phyloP scores from a whole-genome alignment of 176 grass and related monocot genomes.

The Eleusine indica region DNA sequence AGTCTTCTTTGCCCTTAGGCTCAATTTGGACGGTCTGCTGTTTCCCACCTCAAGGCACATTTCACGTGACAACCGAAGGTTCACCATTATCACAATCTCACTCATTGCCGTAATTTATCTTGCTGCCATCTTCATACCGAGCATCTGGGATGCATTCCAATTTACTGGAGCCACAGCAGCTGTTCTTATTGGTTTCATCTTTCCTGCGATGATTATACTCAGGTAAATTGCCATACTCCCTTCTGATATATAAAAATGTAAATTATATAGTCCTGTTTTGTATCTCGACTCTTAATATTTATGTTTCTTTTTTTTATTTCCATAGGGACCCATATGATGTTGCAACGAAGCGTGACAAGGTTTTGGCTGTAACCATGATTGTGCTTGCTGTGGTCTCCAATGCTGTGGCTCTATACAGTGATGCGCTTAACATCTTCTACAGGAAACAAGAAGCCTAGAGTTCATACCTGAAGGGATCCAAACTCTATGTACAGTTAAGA shows the following conservation, averaged over 20 bases:
- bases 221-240: conserved; percentile 46
- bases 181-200: conserved; percentile 86
- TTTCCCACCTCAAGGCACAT: conserved; percentile 69
- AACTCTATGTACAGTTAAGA: conserved; percentile 23
- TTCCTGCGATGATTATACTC: conserved; percentile 75
- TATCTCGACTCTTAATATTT: neutral
- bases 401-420: conserved; percentile 73
- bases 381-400: conserved; percentile 73
- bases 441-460: conserved; percentile 66
- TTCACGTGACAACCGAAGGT: conserved; percentile 59
- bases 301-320: neutral
- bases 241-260: neutral
- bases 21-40: conserved; percentile 84
- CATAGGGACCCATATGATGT: conserved; percentile 76
- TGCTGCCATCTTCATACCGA: conserved; percentile 74
- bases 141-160: conserved; percentile 95
- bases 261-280: neutral
- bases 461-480: neutral
- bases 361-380: conserved; percentile 78
- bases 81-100: conserved; percentile 52
- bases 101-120: conserved; percentile 70
- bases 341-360: conserved; percentile 64
- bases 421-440: conserved; percentile 57
- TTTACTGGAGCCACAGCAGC: conserved; percentile 82
- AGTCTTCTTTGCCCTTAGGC: conserved; percentile 80